These are phyloP conservation scores for Astrephomene gubernaculifera DNA, from an alignment of 139 green algal species.

Conservation along the genomic window DNA sequence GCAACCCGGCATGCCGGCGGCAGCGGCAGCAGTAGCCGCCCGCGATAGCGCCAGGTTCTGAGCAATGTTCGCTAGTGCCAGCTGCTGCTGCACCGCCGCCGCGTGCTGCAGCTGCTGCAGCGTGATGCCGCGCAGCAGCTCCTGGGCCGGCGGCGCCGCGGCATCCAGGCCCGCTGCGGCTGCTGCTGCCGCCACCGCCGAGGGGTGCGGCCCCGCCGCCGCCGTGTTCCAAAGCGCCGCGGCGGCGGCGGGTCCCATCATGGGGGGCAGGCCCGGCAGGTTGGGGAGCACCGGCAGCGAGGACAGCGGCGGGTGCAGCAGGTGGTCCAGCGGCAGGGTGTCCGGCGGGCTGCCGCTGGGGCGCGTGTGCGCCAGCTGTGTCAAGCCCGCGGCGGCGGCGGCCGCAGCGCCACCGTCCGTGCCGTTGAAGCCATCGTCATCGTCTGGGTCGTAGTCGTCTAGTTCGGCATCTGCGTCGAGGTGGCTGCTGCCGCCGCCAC, in stretches of 20 bases:
- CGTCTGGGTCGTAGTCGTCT: neutral
- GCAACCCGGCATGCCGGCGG: neutral
- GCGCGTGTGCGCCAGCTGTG: conserved; percentile 14
- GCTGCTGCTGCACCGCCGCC: conserved; percentile 49
- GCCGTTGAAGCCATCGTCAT: neutral
- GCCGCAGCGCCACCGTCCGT: neutral
- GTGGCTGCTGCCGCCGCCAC: neutral
- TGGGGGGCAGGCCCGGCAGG: neutral
- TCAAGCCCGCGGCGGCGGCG: conserved; percentile 10
- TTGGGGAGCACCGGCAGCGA: neutral
- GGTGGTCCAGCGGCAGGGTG: conserved; percentile 12
- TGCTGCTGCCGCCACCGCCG: neutral
- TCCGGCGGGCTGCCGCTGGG: neutral
- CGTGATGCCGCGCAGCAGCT: conserved; percentile 40
- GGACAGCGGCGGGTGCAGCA: neutral
- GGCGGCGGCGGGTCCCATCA: neutral
- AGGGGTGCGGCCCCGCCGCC: neutral
- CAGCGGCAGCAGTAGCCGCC: neutral
- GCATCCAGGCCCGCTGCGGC: too few relatives aligned
- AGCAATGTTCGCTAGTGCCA: conserved; percentile 42
- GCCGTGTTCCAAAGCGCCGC: neutral
- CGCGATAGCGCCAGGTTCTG: conserved; percentile 18
- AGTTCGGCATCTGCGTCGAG: neutral
- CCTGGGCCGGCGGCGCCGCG: neutral
- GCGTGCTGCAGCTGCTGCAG: conserved; percentile 51